Conservation (phyloP, 768 basidiomycete species). For the Phanerochaete sordida region DNA sequence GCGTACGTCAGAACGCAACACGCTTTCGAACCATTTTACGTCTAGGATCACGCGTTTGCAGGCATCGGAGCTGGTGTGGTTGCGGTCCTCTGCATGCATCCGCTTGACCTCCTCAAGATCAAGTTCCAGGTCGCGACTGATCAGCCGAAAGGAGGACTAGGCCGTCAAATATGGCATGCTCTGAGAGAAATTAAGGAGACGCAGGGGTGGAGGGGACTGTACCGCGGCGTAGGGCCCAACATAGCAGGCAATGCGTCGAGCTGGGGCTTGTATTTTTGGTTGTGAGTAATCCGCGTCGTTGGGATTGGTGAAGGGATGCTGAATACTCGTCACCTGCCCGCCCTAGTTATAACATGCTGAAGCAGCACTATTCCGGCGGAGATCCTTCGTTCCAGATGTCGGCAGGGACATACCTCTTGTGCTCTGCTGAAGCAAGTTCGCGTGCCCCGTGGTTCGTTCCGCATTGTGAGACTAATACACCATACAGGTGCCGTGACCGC, state of each 20-base stretch:
- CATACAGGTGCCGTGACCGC: slow-evolving; percentile 85
- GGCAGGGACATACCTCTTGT: slow-evolving; percentile 77
- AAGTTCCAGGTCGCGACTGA: slow-evolving; percentile 86
- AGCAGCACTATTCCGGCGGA: slow-evolving; percentile 69
- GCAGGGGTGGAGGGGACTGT: slow-evolving; percentile 83
- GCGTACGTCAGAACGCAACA: background rate
- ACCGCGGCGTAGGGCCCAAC: slow-evolving; percentile 87
- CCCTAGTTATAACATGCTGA: slow-evolving; percentile 87
- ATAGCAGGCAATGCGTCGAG: slow-evolving; percentile 93
- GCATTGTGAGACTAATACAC: slow-evolving; percentile 6
- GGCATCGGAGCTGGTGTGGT: slow-evolving; percentile 92
- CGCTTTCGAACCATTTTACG: background rate
- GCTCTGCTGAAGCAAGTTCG: slow-evolving; percentile 96
- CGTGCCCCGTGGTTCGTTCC: slow-evolving; percentile 25
- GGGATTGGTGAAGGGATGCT: too few relatives aligned
- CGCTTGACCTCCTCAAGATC: slow-evolving; percentile 92
- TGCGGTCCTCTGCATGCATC: slow-evolving; percentile 95
- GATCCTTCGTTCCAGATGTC: slow-evolving; percentile 67
- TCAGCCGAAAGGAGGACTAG: slow-evolving; percentile 54
- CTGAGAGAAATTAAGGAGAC: slow-evolving; percentile 67
- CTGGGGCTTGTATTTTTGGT: slow-evolving; percentile 98
- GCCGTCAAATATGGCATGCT: slow-evolving; percentile 73
- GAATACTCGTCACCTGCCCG: background rate
- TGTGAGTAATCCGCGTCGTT: slow-evolving; percentile 57
- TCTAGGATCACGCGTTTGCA: slow-evolving; percentile 90